Base-by-base conservation (phyloP, 1,284 basidiomycete genomes). In the Athelia sp. region DNA sequence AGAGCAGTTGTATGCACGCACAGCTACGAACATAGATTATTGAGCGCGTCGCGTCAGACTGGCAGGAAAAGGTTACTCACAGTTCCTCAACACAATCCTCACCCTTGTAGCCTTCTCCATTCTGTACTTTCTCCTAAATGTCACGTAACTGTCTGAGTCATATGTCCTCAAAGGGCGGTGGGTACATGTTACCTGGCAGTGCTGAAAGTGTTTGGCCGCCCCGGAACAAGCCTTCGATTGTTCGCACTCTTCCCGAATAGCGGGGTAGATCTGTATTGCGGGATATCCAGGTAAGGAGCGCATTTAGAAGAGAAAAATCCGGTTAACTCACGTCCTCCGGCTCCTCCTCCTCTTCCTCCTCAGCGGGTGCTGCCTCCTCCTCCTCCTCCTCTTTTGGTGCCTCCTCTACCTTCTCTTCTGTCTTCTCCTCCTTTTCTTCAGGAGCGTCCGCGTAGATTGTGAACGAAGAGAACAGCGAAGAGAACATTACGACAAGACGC, bases 291-390 rank as follows among this genome's bases (percentile, higher is more conserved):
- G 26, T 29, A 13, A 29, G 26, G 4, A 13, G 26, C 13, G 26
- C 4, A 29, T 29, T 29, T 29, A 6, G 26, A 29, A 29, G 26
- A 6, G 26, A 29, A 29, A 29, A 4, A 40, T 4, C 9, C 6
- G 6, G 4, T 6, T 4, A 40, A 40, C 36, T 4, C 19, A 40
- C 36, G 36, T 40, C 36, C 19, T 40, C 36, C 19, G 36, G 36
- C 36, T 40, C 36, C 19, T 40, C 36, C 36, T 40, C 36, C n/a
- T 40, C 36, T n/a, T 40, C 36, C 36, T 40, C 36, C 19, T 40
- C 36, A 9, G 9, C 36, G 36, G 15, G 8, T 40, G 15, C 36
- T n/a, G 9, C 36, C 36, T 40, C 36, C n/a, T 40, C 36, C 19
- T 6, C 36, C n/a, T 21, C 36, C 15, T 8, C 15, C 36, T 40